Conservation (phyloP, 805 yeast species). For the Suhomyces prunicola region DNA sequence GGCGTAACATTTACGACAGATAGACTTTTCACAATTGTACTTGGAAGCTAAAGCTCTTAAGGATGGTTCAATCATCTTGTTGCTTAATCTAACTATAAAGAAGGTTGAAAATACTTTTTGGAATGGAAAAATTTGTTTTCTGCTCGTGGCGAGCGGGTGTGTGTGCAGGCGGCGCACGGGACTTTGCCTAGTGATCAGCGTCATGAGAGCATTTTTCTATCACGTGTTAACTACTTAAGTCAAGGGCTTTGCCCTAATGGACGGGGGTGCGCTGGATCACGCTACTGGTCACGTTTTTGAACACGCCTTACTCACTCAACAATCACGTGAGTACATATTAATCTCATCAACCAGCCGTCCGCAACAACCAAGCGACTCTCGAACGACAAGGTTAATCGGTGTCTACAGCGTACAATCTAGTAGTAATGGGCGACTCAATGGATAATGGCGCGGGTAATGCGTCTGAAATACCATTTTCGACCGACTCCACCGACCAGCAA, state of each 20-base stretch:
- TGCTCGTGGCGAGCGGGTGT: not conserved
- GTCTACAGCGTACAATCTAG: not conserved
- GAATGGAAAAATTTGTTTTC: conserved; percentile 5
- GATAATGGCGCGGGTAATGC: not conserved
- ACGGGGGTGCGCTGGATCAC: not conserved
- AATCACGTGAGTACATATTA: not conserved
- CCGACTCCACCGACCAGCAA: not conserved
- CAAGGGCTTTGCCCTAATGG: not conserved
- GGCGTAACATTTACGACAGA: conserved; percentile 99
- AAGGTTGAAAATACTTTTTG: not conserved
- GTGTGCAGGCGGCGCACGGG: not conserved
- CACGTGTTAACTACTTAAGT: not conserved
- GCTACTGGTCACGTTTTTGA: not conserved
- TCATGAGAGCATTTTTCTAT: not conserved
- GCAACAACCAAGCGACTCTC: not conserved
- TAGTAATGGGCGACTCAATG: not conserved
- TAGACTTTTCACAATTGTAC: conserved; percentile 99
- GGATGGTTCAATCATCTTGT: conserved; percentile 92
- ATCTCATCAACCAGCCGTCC: not conserved
- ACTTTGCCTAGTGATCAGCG: not conserved
- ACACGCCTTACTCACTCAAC: not conserved
- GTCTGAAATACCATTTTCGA: not conserved
- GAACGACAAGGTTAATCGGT: not conserved
- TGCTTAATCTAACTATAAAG: conserved; percentile 7
- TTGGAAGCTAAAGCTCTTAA: conserved; percentile 98